Evolutionary conservation across 768 basidiomycete species (phyloP), one percentile per base, ranked within the genome.

Genomic region (Xerocomus spinulosus): DNA sequence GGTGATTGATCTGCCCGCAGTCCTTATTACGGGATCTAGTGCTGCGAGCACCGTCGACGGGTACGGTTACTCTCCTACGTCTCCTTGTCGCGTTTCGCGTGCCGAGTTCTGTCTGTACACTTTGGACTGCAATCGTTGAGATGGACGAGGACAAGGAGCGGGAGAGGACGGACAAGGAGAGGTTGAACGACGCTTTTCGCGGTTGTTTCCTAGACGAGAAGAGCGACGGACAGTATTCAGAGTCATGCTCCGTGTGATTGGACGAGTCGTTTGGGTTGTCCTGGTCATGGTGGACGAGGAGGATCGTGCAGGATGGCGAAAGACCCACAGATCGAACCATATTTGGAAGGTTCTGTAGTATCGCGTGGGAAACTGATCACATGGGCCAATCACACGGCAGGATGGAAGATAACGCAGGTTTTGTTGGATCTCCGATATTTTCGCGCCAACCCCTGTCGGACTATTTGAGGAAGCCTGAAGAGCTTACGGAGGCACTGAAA

Each of bases 321-420:
- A n/a, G n/a, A n/a, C n/a, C n/a, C n/a, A 20, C 51, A 53, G 55
- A 52, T 50, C 29, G 6, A 42, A 18, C 61, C 55, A 12, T 1
- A 52, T 68, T 68, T 59, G 59, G 64, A 66, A 65, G 56, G 66
- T 68, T 14, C 56, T 61, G 66, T 68, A 44, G 42, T 55, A 43
- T 18, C 7, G n/a, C 52, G 54, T 63, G 57, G 51, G 64, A 60
- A 50, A n/a, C 3, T 10, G 26, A 28, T 38, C 23, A 24, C 24
- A 3, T 2, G 37, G 24, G 37, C 23, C 37, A 7, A 38, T 38
- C 37, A 38, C 26, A 28, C 26, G 10, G 26, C 26, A 28, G 5
- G 6, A 10, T 28, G 26, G 26, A 28, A 5, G 26, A 28, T n/a
- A n/a, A n/a, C n/a, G n/a, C n/a, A n/a, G n/a, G n/a, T n/a, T n/a